Evolutionary conservation across 306 rosid species (phyloP).

Genomic region (Luffa acutangula): DNA sequence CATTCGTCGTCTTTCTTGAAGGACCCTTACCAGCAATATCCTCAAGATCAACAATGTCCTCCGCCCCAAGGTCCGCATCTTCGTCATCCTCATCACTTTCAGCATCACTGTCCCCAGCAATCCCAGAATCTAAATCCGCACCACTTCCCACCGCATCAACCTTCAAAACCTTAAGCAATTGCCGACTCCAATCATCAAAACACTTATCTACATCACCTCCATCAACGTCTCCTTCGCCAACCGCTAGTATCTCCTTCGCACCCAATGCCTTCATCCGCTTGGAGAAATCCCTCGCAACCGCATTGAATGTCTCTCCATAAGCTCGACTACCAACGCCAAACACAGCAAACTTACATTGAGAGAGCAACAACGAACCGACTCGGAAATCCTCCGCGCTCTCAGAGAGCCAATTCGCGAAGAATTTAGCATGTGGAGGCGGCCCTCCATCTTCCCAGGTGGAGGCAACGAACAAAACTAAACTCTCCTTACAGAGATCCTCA

Average conservation of each 20-base stretch:
- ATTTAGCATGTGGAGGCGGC: conserved; percentile 43
- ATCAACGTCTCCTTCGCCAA: conserved; percentile 69
- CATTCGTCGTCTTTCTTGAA: conserved; percentile 35
- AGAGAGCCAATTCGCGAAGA: conserved; percentile 74
- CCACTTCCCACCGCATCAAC: conserved; percentile 34
- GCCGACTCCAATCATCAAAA: conserved; percentile 62
- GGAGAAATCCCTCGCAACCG: conserved; percentile 49
- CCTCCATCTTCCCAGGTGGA: conserved; percentile 91
- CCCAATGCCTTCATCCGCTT: conserved; percentile 60
- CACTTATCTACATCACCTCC: conserved; percentile 46
- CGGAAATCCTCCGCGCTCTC: conserved; percentile 76
- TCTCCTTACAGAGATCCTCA: conserved; percentile 72
- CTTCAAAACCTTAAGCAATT: conserved; percentile 38
- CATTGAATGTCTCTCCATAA: conserved; percentile 53
- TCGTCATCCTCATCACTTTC: conserved; percentile 41
- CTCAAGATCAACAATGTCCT: conserved; percentile 82
- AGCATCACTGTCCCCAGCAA: conserved; percentile 27
- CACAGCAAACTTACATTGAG: conserved; percentile 46
- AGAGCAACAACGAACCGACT: conserved; percentile 69
- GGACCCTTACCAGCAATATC: conserved; percentile 95
- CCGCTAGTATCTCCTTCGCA: conserved; percentile 54
- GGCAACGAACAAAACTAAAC: conserved; percentile 47
- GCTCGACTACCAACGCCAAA: conserved; percentile 86
- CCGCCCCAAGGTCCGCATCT: conserved; percentile 28
- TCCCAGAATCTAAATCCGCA: conserved; percentile 13